A percentile compares a stretch with the other conserved stretches of the same genome.
These are phyloP conservation scores for Colletotrichum phormii DNA, from an alignment of 2,329 filamentous ascomycete species.

Conservation along the genomic window DNA sequence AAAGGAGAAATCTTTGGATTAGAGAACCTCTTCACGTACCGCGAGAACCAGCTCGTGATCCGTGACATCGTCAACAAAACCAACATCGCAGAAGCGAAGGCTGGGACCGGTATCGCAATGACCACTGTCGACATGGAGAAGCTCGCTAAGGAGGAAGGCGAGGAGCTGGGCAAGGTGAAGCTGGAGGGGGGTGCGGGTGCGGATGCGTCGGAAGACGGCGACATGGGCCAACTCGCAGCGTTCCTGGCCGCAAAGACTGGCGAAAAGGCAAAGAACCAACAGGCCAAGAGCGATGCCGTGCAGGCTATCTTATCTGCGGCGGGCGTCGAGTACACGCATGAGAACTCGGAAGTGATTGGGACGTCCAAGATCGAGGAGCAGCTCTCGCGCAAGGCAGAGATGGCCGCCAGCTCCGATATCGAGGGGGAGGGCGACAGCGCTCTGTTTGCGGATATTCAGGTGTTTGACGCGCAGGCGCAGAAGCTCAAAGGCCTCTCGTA, in stretches of 20 bases:
- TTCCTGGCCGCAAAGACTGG: conserved; percentile 57
- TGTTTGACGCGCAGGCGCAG: conserved; percentile 23
- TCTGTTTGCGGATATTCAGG: conserved; percentile 68
- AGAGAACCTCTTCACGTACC: conserved; percentile 85
- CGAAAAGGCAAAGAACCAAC: conserved; percentile 56
- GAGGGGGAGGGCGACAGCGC: conserved; percentile 63
- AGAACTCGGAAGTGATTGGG: conserved; percentile 95
- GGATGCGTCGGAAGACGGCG: conserved; percentile 66
- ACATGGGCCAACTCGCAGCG: conserved; percentile 68
- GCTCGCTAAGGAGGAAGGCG: conserved; percentile 65
- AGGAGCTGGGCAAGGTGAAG: conserved; percentile 54
- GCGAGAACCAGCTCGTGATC: conserved; percentile 81
- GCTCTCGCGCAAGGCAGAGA: conserved; percentile 80
- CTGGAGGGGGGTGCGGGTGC: conserved; percentile 50
- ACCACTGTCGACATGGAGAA: conserved; percentile 80
- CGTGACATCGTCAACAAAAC: conserved; percentile 99
- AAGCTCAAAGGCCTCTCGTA: conserved; percentile 27
- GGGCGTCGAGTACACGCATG: conserved; percentile 94
- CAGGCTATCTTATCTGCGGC: conserved; percentile 89
- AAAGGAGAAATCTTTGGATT: conserved; percentile 97
- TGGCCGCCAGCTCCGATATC: conserved; percentile 58
- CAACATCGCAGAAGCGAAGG: conserved; percentile 92
- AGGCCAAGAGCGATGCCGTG: conserved; percentile 76
- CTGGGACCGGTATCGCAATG: conserved; percentile 84
- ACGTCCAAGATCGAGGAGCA: conserved; percentile 91